Conservation (phyloP, 1,284 basidiomycete genomes). For the Phellinidium pouzarii region DNA sequence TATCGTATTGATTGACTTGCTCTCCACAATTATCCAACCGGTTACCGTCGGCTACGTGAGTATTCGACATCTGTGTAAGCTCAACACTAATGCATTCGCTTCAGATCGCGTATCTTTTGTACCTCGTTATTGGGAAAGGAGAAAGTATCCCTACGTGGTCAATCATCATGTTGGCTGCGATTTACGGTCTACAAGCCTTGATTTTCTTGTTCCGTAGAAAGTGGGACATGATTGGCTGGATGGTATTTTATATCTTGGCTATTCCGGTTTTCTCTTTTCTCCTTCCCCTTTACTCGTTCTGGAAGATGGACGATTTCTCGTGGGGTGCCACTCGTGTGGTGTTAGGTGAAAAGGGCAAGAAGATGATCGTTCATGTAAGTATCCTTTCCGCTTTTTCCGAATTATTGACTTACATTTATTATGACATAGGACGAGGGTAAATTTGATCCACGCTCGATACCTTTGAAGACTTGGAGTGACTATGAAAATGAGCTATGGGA, state of each 20-base stretch:
- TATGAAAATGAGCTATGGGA: constrained; percentile 98
- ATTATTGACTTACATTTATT: constrained; percentile 9
- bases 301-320: constrained; percentile 99
- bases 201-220: constrained; percentile 84
- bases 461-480: constrained; percentile 94
- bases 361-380: constrained; percentile 87
- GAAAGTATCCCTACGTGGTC: constrained; percentile 71
- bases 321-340: constrained; percentile 96
- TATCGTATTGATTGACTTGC: constrained; percentile 91
- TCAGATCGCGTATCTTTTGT: constrained; percentile 83
- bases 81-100: constrained; percentile 17
- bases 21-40: constrained; percentile 83
- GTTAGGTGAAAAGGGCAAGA: constrained; percentile 91
- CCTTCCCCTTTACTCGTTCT: constrained; percentile 95
- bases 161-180: constrained; percentile 86
- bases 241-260: constrained; percentile 92
- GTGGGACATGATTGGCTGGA: constrained; percentile 97
- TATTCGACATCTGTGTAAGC: constrained; percentile 22
- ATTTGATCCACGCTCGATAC: constrained; percentile 89
- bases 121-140: constrained; percentile 60
- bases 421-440: constrained; percentile 82
- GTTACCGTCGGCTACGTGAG: constrained; percentile 92
- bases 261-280: constrained; percentile 91
- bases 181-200: constrained; percentile 87
- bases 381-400: neutral